Percentiles rank a stretch among this genome's conserved stretches.
phyloP scores from a whole-genome alignment of 2,329 filamentous ascomycete species.

The Rhytidhysteron rufulum region DNA sequence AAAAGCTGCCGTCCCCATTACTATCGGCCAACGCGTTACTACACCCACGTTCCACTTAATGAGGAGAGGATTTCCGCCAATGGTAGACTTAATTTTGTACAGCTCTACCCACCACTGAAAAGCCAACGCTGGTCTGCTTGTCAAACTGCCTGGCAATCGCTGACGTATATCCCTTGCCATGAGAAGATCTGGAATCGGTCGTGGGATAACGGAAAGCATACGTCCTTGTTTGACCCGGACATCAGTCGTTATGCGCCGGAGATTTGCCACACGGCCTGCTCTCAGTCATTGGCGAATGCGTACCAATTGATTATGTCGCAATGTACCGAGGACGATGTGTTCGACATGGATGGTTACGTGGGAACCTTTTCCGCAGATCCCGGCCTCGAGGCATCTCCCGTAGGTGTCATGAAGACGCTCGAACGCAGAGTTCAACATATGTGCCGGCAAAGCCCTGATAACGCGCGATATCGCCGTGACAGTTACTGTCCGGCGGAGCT shows the following conservation, averaged over 20 bases:
- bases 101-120: constrained; percentile 6
- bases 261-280: constrained; percentile 4
- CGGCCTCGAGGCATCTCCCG: constrained; percentile 7
- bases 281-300: constrained; percentile 3
- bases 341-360: constrained; percentile 6
- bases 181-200: constrained; percentile 13
- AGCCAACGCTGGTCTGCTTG: constrained; percentile 2
- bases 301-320: constrained; percentile 7
- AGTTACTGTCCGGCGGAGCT: constrained; percentile 4
- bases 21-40: background rate
- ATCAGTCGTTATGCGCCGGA: constrained; percentile 2
- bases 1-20: background rate
- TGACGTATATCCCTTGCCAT: constrained; percentile 7
- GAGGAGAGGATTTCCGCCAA: constrained; percentile 3
- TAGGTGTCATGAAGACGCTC: constrained; percentile 6
- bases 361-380: constrained; percentile 7
- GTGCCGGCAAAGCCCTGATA: constrained; percentile 4
- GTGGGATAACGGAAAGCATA: constrained; percentile 11
- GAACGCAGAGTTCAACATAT: constrained; percentile 6
- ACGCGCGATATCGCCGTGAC: background rate
- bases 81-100: constrained; percentile 6
- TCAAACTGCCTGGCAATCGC: constrained; percentile 6
- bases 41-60: constrained; percentile 3
- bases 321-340: constrained; percentile 9
- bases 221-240: constrained; percentile 9